These are phyloP conservation scores for Hemisphaericaspora lyxosophila DNA, from an alignment of 1,139 yeast species.

Conservation along the genomic window DNA sequence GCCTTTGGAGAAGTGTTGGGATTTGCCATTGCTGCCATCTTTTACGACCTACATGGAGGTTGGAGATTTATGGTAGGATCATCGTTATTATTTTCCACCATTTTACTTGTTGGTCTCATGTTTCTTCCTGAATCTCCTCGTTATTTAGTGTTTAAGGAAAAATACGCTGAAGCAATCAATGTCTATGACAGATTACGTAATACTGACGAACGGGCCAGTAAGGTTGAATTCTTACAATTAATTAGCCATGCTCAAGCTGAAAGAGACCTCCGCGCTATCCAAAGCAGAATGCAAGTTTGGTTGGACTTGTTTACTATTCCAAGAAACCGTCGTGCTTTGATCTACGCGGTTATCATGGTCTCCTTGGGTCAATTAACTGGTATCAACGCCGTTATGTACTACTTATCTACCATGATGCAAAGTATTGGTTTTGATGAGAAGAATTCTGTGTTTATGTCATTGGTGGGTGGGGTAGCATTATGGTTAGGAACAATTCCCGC, in stretches of 20 bases:
- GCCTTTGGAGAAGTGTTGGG: constrained; percentile 62
- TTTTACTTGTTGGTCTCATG: constrained; percentile 45
- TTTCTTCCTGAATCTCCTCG: constrained; percentile 54
- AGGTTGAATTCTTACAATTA: constrained; percentile 53
- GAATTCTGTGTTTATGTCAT: constrained; percentile 52
- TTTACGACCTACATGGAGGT: constrained; percentile 50
- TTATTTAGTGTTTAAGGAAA: constrained; percentile 50
- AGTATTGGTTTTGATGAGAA: constrained; percentile 45
- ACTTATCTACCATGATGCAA: constrained; percentile 52
- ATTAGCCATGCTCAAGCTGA: constrained; percentile 32
- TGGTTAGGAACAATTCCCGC: constrained; percentile 63
- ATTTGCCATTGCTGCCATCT: constrained; percentile 56
- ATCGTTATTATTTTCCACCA: constrained; percentile 55
- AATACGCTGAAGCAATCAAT: constrained; percentile 48
- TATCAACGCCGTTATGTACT: constrained; percentile 56
- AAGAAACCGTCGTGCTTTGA: constrained; percentile 59
- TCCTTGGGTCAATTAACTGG: constrained; percentile 58
- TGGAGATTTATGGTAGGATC: constrained; percentile 66
- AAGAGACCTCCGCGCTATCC: constrained; percentile 23
- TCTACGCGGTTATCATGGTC: constrained; percentile 57
- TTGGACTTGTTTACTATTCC: constrained; percentile 51
- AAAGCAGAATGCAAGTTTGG: constrained; percentile 33
- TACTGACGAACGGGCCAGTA: constrained; percentile 34
- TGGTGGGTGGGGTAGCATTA: constrained; percentile 64
- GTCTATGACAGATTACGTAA: constrained; percentile 59